A percentile compares a stretch with the other conserved stretches of the same genome.
Evolutionary conservation across 2,329 filamentous ascomycete genomes (phyloP).

Genomic region (Hymenoscyphus infarciens): DNA sequence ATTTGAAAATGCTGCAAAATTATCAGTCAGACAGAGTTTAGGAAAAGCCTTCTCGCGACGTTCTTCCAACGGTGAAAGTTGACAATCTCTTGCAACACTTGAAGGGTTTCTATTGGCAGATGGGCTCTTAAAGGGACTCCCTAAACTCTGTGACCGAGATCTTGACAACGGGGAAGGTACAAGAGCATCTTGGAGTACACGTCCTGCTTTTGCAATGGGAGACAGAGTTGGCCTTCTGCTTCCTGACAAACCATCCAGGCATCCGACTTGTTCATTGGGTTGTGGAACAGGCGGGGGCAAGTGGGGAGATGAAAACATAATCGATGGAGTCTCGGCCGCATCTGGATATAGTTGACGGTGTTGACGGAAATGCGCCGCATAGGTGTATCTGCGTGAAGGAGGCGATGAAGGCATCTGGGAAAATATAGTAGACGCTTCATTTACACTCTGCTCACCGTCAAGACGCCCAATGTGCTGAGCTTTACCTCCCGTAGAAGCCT

Average conservation of each 20-base stretch:
- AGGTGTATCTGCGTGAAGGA: constrained; percentile 31
- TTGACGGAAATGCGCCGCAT: constrained; percentile 31
- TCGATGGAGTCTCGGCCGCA: constrained; percentile 31
- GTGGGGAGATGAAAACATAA: constrained; percentile 35
- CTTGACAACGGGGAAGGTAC: constrained; percentile 32
- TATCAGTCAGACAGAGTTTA: constrained; percentile 23
- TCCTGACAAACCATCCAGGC: constrained; percentile 14
- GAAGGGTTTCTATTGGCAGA: constrained; percentile 26
- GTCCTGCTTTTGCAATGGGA: constrained; percentile 33
- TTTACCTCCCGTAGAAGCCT: not conserved
- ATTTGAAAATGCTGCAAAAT: constrained; percentile 19
- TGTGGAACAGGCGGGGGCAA: constrained; percentile 31
- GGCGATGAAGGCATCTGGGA: constrained; percentile 34
- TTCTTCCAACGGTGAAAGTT: constrained; percentile 20
- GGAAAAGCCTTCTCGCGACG: constrained; percentile 21
- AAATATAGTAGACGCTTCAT: constrained; percentile 22
- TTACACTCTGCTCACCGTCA: not conserved
- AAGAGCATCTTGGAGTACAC: constrained; percentile 34
- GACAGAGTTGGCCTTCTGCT: constrained; percentile 27
- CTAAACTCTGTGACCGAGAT: constrained; percentile 33
- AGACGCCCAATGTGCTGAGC: not conserved
- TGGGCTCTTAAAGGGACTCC: constrained; percentile 36
- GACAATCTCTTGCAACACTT: constrained; percentile 20
- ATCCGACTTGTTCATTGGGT: constrained; percentile 15
- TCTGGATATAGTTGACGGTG: constrained; percentile 26